Conservation (phyloP, 495 filamentous ascomycete species). For the Tuber aestivum region DNA sequence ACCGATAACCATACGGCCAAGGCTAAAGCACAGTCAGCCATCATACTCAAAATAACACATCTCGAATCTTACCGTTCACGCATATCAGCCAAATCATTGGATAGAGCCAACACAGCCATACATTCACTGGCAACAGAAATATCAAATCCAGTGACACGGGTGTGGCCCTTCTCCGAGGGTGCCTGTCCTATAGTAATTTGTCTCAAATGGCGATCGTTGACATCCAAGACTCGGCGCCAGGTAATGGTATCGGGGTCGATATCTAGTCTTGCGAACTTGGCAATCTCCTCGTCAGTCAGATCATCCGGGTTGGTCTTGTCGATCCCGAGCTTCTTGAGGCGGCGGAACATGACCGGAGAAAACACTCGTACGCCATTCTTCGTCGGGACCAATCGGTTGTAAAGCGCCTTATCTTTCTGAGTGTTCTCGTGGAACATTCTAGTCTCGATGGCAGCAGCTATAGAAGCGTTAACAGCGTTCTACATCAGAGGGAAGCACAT, state of each 20-base stretch:
- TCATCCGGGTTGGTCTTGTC: conserved; percentile 88
- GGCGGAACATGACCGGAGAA: conserved; percentile 79
- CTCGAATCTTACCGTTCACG: conserved; percentile 58
- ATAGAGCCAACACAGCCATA: conserved; percentile 95
- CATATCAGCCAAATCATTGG: conserved; percentile 81
- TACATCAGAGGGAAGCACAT: neutral
- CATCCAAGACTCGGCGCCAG: conserved; percentile 91
- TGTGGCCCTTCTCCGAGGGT: conserved; percentile 79
- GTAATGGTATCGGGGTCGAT: conserved; percentile 97
- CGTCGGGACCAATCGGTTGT: conserved; percentile 76
- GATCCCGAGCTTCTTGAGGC: conserved; percentile 90
- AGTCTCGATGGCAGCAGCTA: conserved; percentile 89
- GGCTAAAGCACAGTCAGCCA: conserved; percentile 33
- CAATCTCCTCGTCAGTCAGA: conserved; percentile 81
- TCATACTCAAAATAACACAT: neutral
- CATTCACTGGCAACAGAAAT: conserved; percentile 96
- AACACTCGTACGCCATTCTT: conserved; percentile 89
- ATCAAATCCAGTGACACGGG: conserved; percentile 84
- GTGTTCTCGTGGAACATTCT: conserved; percentile 96
- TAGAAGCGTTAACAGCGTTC: conserved; percentile 4
- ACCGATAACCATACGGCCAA: conserved; percentile 95
- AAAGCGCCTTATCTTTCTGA: conserved; percentile 85
- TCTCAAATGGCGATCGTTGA: conserved; percentile 90
- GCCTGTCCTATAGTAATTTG: conserved; percentile 82
- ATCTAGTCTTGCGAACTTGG: conserved; percentile 80